phyloP scores from a whole-genome alignment of 1,284 basidiomycete genomes.

The Pascua sp. region DNA sequence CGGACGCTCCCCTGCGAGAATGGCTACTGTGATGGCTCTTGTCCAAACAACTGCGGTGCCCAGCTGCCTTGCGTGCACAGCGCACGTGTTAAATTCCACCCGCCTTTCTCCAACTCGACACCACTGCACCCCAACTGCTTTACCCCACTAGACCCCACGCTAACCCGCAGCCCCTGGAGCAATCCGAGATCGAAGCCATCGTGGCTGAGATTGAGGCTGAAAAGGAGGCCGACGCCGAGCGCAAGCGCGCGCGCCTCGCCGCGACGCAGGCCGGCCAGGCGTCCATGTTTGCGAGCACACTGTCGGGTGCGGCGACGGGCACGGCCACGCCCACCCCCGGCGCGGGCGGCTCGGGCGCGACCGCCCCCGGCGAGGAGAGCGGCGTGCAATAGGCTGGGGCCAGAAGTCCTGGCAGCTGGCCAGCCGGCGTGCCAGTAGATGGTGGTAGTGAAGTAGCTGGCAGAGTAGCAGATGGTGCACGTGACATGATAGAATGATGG shows the following conservation, averaged over 20 bases:
- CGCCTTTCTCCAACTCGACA: background rate
- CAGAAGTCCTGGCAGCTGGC: too few species aligned
- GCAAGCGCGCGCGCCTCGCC: conserved; percentile 71
- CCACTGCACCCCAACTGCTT: too few species aligned
- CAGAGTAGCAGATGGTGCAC: too few species aligned
- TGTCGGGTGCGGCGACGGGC: conserved; percentile 24
- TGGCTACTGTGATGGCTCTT: too few species aligned
- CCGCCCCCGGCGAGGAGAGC: conserved; percentile 37
- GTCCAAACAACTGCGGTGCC: too few species aligned
- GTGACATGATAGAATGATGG: too few species aligned
- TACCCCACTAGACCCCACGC: too few species aligned
- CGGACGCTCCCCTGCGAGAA: too few species aligned
- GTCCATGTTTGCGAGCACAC: conserved; percentile 37
- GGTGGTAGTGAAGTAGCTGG: too few species aligned
- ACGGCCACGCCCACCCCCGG: conserved; percentile 22
- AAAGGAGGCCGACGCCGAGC: conserved; percentile 92
- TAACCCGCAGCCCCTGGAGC: conserved; percentile 66
- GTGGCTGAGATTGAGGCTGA: conserved; percentile 88
- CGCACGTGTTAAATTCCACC: too few species aligned
- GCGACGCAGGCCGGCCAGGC: conserved; percentile 57
- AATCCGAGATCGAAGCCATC: conserved; percentile 82
- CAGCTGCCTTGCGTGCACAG: too few species aligned
- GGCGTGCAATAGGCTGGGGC: conserved; percentile 39
- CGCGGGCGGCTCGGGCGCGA: conserved; percentile 19
- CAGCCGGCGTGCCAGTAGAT: too few species aligned